Base-by-base conservation (phyloP, 164 flowering plant species). In the Piper betle region DNA sequence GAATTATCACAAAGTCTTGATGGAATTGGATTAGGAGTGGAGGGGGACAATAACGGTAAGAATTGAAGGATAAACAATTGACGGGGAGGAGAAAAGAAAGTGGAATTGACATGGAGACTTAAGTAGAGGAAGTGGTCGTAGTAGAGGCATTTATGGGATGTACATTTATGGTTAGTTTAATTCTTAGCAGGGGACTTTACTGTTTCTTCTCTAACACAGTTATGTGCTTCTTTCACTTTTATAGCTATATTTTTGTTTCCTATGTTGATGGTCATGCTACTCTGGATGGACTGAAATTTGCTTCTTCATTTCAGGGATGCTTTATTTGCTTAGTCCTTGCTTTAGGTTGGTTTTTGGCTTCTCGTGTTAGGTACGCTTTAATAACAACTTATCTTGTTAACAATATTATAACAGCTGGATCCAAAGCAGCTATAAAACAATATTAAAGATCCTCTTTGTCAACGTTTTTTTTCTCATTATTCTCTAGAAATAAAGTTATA, bases 291-390 rank as follows among this genome's bases (percentile, higher is more conserved):
- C 41, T 62, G 37, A 16, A 25, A 25, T 25, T 25, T 40, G 53
- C 62, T 53, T 13, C 39, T 39, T 20, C 46, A 25, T 25, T 69
- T 70, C 59, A 93, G 98, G 98, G 98, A 70, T 93, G 87, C 72
- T 3, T 74, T 3, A 93, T 93, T 59, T 93, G 97, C 78, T 78
- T 89, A 73, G 5, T 42, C 70, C 90, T 93, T 68, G 98, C 98
- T 68, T n/a, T 83, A 63, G 97, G 97, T 52, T 89, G 96, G 97
- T 85, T 80, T 13, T 72, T 55, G 46, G 98, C 98, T 69, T 84
- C 98, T 57, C 80, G 68, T 77, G 96, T 93, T 68, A 93, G 98
- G 98, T 89, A 85, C 54, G 7, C 9, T 12, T 43, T 16, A 54
- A 6, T 17, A 16, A 3, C 6, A 4, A 37, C 13, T 52, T 8